Conservation (phyloP, 2,329 filamentous ascomycete genomes). For the Penicillium sp. region DNA sequence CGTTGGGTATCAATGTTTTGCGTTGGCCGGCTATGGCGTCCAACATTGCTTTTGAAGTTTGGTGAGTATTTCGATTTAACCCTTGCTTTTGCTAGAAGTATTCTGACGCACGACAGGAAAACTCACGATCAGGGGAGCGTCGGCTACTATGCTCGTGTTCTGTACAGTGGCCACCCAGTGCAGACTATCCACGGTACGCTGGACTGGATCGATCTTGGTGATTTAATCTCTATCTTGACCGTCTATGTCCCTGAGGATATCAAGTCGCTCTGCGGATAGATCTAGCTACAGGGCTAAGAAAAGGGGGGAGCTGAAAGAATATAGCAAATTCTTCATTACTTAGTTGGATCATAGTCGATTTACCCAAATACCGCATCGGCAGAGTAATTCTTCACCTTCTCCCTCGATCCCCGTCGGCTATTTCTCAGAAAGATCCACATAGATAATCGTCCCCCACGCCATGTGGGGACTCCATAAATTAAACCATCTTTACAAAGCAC, state of each 20-base stretch:
- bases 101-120: slow-evolving; percentile 14
- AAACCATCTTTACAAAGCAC: not conserved
- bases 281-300: not conserved
- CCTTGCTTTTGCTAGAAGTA: not conserved
- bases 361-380: not conserved
- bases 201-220: slow-evolving; percentile 32
- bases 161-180: slow-evolving; percentile 36
- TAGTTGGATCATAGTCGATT: not conserved
- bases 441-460: not conserved
- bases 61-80: slow-evolving; percentile 25
- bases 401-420: not conserved
- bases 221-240: slow-evolving; percentile 31
- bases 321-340: not conserved
- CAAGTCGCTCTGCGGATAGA: slow-evolving; percentile 26
- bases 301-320: not conserved
- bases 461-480: not conserved
- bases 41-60: slow-evolving; percentile 44
- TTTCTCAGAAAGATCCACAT: not conserved
- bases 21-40: slow-evolving; percentile 46
- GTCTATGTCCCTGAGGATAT: slow-evolving; percentile 34
- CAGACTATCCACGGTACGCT: slow-evolving; percentile 33
- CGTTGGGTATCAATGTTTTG: slow-evolving; percentile 38
- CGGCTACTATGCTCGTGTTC: slow-evolving; percentile 29
- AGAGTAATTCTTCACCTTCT: not conserved
- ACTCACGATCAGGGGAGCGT: not conserved